Percentiles rank a stretch among this genome's conserved stretches.
Evolutionary conservation across 306 rosid genomes (phyloP).

Genomic region (Prunus campanulata): DNA sequence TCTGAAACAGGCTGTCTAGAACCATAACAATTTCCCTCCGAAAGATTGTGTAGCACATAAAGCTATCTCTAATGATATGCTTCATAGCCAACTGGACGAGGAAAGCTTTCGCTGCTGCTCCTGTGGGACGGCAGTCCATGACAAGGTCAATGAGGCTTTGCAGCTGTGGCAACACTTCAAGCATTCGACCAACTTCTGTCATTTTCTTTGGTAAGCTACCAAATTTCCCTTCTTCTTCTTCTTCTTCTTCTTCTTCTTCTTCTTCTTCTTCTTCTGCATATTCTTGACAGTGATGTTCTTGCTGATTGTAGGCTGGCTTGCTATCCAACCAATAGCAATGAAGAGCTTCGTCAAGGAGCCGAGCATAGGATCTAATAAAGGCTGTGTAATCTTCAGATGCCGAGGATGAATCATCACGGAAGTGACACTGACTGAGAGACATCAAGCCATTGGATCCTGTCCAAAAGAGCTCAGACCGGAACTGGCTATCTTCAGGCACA

Average conservation of each 20-base stretch:
- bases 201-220: constrained; percentile 36
- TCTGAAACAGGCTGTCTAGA: constrained; percentile 56
- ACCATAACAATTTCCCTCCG: constrained; percentile 39
- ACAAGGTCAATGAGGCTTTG: constrained; percentile 60
- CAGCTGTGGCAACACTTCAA: constrained; percentile 61
- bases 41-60: constrained; percentile 41
- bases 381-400: constrained; percentile 33
- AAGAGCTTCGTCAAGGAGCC: constrained; percentile 54
- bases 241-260: neutral
- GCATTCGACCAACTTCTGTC: constrained; percentile 41
- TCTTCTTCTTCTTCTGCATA: neutral
- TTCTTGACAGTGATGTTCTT: neutral
- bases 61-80: constrained; percentile 56
- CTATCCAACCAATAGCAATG: constrained; percentile 34
- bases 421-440: constrained; percentile 60
- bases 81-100: constrained; percentile 53
- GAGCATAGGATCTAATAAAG: constrained; percentile 58
- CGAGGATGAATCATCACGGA: constrained; percentile 38
- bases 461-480: constrained; percentile 51
- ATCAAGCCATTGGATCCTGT: constrained; percentile 47
- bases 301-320: neutral
- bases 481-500: constrained; percentile 33
- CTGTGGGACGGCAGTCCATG: constrained; percentile 59
- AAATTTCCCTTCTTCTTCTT: neutral
- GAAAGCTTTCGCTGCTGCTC: constrained; percentile 34